Evolutionary conservation across 2,329 filamentous ascomycete species (phyloP).

Genomic region (Monilinia fructicola): DNA sequence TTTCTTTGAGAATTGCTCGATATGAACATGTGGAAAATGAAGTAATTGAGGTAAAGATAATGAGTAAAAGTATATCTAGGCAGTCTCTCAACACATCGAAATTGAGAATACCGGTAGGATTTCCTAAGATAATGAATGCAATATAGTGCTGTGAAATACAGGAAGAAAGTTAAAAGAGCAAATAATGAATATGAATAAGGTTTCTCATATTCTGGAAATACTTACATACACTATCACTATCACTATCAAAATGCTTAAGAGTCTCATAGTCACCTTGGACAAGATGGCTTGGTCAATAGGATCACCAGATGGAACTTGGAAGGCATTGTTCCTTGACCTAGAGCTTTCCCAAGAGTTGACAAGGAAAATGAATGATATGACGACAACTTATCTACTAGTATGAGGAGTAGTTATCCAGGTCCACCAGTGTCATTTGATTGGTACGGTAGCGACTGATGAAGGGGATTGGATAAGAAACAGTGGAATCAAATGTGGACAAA

Average conservation of each 20-base stretch:
- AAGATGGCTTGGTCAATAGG: no score
- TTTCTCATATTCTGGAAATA: not conserved
- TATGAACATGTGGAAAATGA: not conserved
- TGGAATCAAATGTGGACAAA: not conserved
- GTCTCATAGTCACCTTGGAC: not conserved
- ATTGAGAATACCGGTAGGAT: not conserved
- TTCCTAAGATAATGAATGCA: not conserved
- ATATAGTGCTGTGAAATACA: not conserved
- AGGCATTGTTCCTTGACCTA: not conserved
- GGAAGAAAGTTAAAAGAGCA: not conserved
- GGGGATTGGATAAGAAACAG: not conserved
- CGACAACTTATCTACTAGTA: not conserved
- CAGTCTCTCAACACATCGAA: not conserved
- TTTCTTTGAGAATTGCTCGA: constrained; percentile 2
- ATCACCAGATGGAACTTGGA: not conserved
- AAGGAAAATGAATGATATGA: not conserved
- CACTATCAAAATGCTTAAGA: not conserved
- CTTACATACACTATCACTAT: not conserved
- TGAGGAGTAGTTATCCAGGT: not conserved
- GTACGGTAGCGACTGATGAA: not conserved
- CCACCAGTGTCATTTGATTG: not conserved
- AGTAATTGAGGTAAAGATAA: not conserved
- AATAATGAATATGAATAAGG: not conserved
- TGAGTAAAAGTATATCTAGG: not conserved
- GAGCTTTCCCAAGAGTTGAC: not conserved